Evolutionary conservation across 768 basidiomycete genomes (phyloP), one percentile per base, ranked within the genome.

Genomic region (Auricularia auricula-judae): DNA sequence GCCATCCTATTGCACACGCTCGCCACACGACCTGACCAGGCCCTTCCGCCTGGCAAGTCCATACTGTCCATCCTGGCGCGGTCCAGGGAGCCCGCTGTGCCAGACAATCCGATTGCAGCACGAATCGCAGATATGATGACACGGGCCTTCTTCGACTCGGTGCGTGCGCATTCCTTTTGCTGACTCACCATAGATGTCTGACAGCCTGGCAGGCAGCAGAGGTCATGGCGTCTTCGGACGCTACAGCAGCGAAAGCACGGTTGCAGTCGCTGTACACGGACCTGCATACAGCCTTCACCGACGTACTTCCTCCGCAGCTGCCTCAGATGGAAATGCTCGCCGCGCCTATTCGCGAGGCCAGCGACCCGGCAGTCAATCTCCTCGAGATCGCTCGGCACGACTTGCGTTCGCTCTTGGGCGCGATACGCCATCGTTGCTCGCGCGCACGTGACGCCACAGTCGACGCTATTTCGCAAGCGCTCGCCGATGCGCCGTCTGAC

Each of bases 61-160:
- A 75, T 89, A 3, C 73, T 89, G 3, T 87, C 88, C 7, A 80
- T 85, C 76, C 75, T 90, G 71, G 75, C 79, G 21, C 68, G 69
- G 18, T 65, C 75, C 0, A 68, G 68, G 56, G 61, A 66, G 2
- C 35, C 64, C 4, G 65, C 62, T 18, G 62, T 66, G 47, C 67
- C 66, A n/a, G 69, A 66, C 18, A 69, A 69, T 18, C 36, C 76
- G 12, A 73, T 82, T 47, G 82, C 84, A 12, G 79, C 80, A 65
- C 77, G 80, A 65, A 82, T 83, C 4, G 75, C 74, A 53, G 75
- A 76, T 64, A 66, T 78, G 5, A 80, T 83, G 12, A 85, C 87
- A 71, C 76, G 75, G 61, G 87, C 86, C 3, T 91, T 91, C 71
- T 91, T 88, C 88, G 83, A 85, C 51, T 82, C 87, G 79, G 88